These are phyloP conservation scores for Eucalyptus marginata DNA, from an alignment of 345 rosid species.

Conservation along the genomic window DNA sequence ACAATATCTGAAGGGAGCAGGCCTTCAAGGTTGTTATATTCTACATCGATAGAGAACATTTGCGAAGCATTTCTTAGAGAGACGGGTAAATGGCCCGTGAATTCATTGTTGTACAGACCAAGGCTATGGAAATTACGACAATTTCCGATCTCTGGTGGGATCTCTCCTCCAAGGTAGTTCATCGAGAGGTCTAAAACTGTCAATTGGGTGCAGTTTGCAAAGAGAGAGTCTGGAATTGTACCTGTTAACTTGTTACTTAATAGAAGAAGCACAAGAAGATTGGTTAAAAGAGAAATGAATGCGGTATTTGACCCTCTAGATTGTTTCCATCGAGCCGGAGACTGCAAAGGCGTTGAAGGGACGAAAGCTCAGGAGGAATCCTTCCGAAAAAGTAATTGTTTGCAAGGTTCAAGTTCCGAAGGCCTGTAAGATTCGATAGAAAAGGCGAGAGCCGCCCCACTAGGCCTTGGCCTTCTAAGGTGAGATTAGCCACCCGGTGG, in stretches of 20 bases:
- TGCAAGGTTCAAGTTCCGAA: conserved; percentile 8
- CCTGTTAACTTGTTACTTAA: background rate
- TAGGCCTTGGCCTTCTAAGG: conserved; percentile 5
- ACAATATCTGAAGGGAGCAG: conserved; percentile 29
- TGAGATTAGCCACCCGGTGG: conserved; percentile 16
- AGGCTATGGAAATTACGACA: conserved; percentile 15
- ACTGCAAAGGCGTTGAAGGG: conserved; percentile 7
- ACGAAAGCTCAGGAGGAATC: conserved; percentile 28
- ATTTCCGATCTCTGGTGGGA: conserved; percentile 38
- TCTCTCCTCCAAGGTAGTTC: conserved; percentile 23
- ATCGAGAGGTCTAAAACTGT: conserved; percentile 23
- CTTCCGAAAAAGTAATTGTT: conserved; percentile 23
- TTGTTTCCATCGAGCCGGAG: conserved; percentile 13
- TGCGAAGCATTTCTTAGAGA: conserved; percentile 23
- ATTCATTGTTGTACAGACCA: conserved; percentile 23
- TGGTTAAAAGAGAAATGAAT: conserved; percentile 13
- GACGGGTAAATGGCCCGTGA: conserved; percentile 23
- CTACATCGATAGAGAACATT: conserved; percentile 19
- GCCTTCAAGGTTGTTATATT: conserved; percentile 23
- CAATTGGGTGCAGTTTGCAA: conserved; percentile 23
- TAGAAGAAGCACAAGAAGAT: background rate
- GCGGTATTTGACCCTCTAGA: conserved; percentile 24
- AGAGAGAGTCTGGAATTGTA: background rate
- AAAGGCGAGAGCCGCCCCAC: conserved; percentile 21
- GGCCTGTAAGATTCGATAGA: conserved; percentile 34